Evolutionary conservation across 2,329 filamentous ascomycete genomes (phyloP), one percentile per base, ranked within the genome.

Genomic region (Pseudocercospora fuligena): DNA sequence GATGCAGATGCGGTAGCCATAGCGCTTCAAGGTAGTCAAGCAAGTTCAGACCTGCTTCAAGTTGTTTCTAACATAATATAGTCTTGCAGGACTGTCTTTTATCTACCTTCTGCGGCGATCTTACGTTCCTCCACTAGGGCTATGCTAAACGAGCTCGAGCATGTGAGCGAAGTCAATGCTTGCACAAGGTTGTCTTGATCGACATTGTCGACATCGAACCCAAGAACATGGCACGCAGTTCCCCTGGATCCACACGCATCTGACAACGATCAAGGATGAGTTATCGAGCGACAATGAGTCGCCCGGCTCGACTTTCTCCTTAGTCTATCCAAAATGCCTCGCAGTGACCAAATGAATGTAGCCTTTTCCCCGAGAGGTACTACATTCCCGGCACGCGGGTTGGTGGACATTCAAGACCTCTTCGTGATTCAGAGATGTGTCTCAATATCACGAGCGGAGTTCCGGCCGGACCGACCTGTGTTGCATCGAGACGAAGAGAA

Each of bases 1-100:
- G 51, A 25, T 56, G 51, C 51, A 27, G 51, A 56, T 56, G 51
- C 51, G 12, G 51, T 56, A 3, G 51, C 23, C 51, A 31, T 56
- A 23, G 9, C 6, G 40, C 19, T 46, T 46, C 14, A 46, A 19
- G 16, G 40, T 5, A 16, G 40, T 46, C 40, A 8, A 19, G 16
- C 5, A 46, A 5, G 40, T 16, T 46, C 40, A 46, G 40, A n/a
- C n/a, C 16, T 47, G 43, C 43, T 47, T n/a, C 43, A 16, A n/a
- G 5, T n/a, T 12, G 40, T 16, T 46, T 6, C 14, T 46, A 46
- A 43, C 14, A 11, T 16, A 46, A 16, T 8, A 31, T 7, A 8
- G 29, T 31, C 29, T 8, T 31, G 29, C 29, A 31, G 40, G 14
- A 7, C 19, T 46, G 40, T n/a, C 40, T 46, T 46, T 46, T 46